A percentile compares a stretch with the other conserved stretches of the same genome.
These are phyloP conservation scores for Aspergillus affinis DNA, from an alignment of 495 filamentous ascomycete genomes.

Conservation along the genomic window DNA sequence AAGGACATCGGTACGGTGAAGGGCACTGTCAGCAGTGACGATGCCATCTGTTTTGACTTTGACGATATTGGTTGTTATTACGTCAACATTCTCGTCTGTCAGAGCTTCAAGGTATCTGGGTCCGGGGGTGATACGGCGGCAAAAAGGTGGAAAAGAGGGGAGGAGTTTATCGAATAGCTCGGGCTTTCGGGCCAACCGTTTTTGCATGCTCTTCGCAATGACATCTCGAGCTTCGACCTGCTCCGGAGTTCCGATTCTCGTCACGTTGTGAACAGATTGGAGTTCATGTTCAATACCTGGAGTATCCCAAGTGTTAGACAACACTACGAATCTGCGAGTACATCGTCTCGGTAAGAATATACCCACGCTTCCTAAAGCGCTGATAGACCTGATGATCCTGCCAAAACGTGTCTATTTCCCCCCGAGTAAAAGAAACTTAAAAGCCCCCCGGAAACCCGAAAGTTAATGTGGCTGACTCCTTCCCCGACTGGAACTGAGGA, in stretches of 20 bases:
- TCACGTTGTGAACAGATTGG: slow-evolving; percentile 46
- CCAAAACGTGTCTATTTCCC: slow-evolving; percentile 47
- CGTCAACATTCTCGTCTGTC: slow-evolving; percentile 45
- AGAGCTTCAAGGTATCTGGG: slow-evolving; percentile 51
- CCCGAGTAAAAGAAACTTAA: slow-evolving; percentile 36
- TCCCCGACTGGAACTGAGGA: too few species aligned
- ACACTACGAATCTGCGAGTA: background rate
- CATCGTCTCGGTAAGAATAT: too few species aligned
- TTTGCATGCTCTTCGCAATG: slow-evolving; percentile 44
- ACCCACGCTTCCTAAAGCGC: slow-evolving; percentile 44
- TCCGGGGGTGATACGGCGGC: slow-evolving; percentile 51
- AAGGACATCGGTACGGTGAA: slow-evolving; percentile 40
- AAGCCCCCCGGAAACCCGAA: too few species aligned
- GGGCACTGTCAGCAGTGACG: slow-evolving; percentile 46
- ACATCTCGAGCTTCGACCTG: slow-evolving; percentile 32
- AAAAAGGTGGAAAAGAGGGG: slow-evolving; percentile 48
- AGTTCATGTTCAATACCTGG: slow-evolving; percentile 46
- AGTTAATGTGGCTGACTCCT: too few species aligned
- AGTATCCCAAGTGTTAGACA: slow-evolving; percentile 1
- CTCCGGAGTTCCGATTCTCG: slow-evolving; percentile 36
- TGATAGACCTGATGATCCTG: slow-evolving; percentile 38
- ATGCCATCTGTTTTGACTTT: slow-evolving; percentile 49
- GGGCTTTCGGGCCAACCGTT: slow-evolving; percentile 37
- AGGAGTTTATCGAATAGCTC: slow-evolving; percentile 34
- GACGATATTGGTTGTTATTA: slow-evolving; percentile 40